These are phyloP conservation scores for Sugiyamaella grinbergsii DNA, from an alignment of 1,139 yeast species.

Conservation along the genomic window DNA sequence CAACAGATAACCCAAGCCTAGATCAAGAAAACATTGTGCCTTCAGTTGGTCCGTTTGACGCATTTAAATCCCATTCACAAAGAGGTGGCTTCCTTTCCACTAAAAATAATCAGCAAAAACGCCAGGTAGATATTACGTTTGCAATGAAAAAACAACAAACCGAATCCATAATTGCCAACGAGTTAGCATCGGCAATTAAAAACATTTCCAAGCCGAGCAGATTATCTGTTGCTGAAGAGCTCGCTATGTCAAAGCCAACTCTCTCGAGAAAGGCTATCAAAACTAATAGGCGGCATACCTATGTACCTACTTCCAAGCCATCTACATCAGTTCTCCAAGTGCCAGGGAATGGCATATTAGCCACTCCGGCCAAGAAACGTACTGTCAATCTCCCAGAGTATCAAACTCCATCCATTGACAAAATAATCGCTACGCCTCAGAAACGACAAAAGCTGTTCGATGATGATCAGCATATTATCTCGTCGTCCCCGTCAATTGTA, in stretches of 20 bases:
- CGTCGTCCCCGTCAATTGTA: constrained; percentile 16
- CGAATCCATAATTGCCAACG: constrained; percentile 27
- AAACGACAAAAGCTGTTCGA: constrained; percentile 7
- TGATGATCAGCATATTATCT: constrained; percentile 1
- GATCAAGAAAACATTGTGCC: constrained; percentile 13
- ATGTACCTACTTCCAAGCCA: constrained; percentile 10
- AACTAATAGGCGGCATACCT: constrained; percentile 11
- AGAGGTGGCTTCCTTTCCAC: constrained; percentile 27
- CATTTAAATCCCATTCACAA: constrained; percentile 9
- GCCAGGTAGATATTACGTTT: constrained; percentile 31
- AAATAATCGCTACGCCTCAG: constrained; percentile 17
- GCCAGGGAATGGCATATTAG: constrained; percentile 20
- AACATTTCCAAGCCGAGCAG: constrained; percentile 34
- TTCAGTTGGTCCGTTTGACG: not conserved
- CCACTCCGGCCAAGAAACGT: constrained; percentile 24
- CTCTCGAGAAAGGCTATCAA: constrained; percentile 10
- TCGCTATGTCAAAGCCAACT: constrained; percentile 20
- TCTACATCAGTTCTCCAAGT: constrained; percentile 18
- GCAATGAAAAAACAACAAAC: constrained; percentile 12
- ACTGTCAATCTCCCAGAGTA: constrained; percentile 18
- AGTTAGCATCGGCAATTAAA: constrained; percentile 31
- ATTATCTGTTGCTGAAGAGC: constrained; percentile 25
- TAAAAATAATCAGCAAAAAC: constrained; percentile 26
- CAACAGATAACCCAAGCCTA: not conserved
- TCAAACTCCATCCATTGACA: constrained; percentile 3